These are phyloP conservation scores for Posidonia australis DNA, from an alignment of 106 monocot genomes.

Conservation along the genomic window DNA sequence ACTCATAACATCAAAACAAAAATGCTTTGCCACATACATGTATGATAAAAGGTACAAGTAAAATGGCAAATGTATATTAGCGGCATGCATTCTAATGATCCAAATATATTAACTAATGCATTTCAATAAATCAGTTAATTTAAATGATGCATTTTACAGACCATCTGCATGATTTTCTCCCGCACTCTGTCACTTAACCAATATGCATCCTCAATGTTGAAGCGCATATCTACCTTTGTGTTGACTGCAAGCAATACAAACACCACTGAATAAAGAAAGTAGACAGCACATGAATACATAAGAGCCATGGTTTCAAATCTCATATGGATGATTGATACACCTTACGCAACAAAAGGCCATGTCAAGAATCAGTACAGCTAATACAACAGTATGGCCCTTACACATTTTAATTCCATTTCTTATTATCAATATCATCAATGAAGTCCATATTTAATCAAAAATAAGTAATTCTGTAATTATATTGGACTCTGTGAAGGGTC, in stretches of 20 bases:
- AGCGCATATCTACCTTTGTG: slow-evolving; percentile 98
- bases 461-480: too few species aligned
- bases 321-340: too few species aligned
- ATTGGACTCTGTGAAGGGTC: too few species aligned
- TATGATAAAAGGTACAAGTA: neutral
- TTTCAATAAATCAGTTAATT: neutral
- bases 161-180: slow-evolving; percentile 85
- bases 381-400: too few species aligned
- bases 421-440: too few species aligned
- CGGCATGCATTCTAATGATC: neutral
- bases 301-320: neutral
- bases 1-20: neutral
- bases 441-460: too few species aligned
- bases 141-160: slow-evolving; percentile 14
- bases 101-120: neutral
- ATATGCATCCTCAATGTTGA: slow-evolving; percentile 80
- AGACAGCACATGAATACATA: neutral
- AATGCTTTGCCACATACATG: neutral
- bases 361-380: too few species aligned
- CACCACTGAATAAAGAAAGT: neutral
- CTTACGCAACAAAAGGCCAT: too few species aligned
- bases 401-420: too few species aligned
- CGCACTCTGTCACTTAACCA: slow-evolving; percentile 81
- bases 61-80: neutral
- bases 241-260: slow-evolving; percentile 54